Conservation (phyloP, 371 early-diverging fungal genomes). For the Mortierella sp. region DNA sequence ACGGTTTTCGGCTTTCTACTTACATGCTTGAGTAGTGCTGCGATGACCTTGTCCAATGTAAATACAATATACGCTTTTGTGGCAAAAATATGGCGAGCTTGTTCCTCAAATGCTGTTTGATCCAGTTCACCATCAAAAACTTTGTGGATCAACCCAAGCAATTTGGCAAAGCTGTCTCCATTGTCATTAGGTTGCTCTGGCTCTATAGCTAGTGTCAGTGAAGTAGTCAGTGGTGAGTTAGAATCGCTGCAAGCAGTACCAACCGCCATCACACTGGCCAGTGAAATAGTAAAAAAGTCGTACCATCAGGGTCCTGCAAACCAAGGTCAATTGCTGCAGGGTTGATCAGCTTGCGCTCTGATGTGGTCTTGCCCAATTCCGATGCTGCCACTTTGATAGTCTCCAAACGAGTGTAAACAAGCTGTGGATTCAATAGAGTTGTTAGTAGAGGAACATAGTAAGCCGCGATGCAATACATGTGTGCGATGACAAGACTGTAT, state of each 20-base stretch:
- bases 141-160: constrained; percentile 80
- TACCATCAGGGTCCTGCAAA: constrained; percentile 66
- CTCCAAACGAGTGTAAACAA: constrained; percentile 82
- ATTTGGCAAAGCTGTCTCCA: constrained; percentile 77
- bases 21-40: constrained; percentile 83
- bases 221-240: neutral
- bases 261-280: neutral
- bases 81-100: constrained; percentile 83
- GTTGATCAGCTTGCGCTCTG: constrained; percentile 70
- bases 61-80: constrained; percentile 88
- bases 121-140: constrained; percentile 90
- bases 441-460: too few relatives aligned
- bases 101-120: constrained; percentile 89
- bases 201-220: constrained; percentile 14
- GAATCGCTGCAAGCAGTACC: too few relatives aligned
- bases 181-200: constrained; percentile 62
- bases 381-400: constrained; percentile 80
- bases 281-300: neutral
- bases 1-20: neutral
- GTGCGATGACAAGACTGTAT: neutral
- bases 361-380: constrained; percentile 66
- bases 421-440: constrained; percentile 55
- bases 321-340: constrained; percentile 87
- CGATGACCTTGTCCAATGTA: constrained; percentile 88
- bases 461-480: too few relatives aligned